Conservation (phyloP, 371 early-diverging fungal genomes). For the Sporodiniella umbellata region DNA sequence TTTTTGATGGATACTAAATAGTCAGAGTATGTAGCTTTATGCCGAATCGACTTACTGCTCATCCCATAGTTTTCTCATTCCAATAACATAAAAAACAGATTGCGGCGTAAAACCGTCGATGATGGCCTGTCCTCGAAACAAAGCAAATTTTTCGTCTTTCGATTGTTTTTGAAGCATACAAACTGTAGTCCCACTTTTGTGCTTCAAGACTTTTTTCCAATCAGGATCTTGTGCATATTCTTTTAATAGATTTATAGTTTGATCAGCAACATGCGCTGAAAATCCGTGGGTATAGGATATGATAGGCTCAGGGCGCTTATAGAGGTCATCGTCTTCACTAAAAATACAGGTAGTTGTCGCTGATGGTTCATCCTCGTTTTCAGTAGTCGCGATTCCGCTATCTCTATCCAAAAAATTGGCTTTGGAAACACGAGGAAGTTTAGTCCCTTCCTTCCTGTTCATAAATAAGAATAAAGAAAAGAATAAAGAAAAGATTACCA, state of each 20-base stretch:
- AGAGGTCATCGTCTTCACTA: slow-evolving; percentile 38
- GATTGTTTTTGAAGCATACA: slow-evolving; percentile 38
- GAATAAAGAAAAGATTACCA: too few species aligned
- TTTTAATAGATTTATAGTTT: slow-evolving; percentile 27
- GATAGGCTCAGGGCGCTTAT: neutral
- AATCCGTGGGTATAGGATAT: slow-evolving; percentile 24
- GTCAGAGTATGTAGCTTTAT: neutral
- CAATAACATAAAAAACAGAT: slow-evolving; percentile 65
- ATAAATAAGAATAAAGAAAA: neutral
- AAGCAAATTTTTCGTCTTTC: slow-evolving; percentile 45
- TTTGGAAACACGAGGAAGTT: neutral
- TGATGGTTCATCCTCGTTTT: slow-evolving; percentile 29
- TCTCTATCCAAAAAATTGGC: slow-evolving; percentile 22
- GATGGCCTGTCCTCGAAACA: slow-evolving; percentile 61
- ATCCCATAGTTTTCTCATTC: slow-evolving; percentile 68
- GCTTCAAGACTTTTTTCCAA: slow-evolving; percentile 69
- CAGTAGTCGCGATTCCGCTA: slow-evolving; percentile 36
- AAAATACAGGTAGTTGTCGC: slow-evolving; percentile 36
- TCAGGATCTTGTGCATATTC: slow-evolving; percentile 27
- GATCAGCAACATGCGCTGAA: slow-evolving; percentile 42
- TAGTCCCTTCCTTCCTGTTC: too few species aligned
- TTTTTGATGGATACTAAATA: too few species aligned
- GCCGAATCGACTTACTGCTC: slow-evolving; percentile 28
- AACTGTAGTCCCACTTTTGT: slow-evolving; percentile 63
- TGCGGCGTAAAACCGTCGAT: slow-evolving; percentile 66